These are phyloP conservation scores for Wickerhamomyces silvicola DNA, from an alignment of 805 yeast genomes.

Conservation along the genomic window DNA sequence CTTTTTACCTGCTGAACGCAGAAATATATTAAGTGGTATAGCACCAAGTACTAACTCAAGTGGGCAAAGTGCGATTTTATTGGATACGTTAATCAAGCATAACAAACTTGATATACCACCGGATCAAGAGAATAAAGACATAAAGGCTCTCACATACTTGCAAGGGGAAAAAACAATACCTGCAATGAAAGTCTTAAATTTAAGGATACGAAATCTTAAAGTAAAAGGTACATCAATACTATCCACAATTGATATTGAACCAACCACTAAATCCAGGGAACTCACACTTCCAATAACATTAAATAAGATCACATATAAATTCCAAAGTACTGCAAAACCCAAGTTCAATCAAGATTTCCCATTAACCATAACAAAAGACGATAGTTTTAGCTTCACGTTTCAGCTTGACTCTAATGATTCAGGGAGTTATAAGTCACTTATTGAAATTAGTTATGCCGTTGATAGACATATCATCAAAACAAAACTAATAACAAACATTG, in stretches of 20 bases:
- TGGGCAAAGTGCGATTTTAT: slow-evolving; percentile 4
- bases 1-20: slow-evolving; percentile 14
- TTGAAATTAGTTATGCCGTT: slow-evolving; percentile 25
- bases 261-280: slow-evolving; percentile 33
- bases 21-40: slow-evolving; percentile 17
- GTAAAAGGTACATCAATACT: slow-evolving; percentile 41
- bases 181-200: slow-evolving; percentile 33
- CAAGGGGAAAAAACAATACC: slow-evolving; percentile 14
- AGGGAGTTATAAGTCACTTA: slow-evolving; percentile 7
- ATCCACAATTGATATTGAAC: slow-evolving; percentile 43
- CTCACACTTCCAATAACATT: slow-evolving; percentile 11
- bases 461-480: slow-evolving; percentile 14
- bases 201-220: slow-evolving; percentile 40
- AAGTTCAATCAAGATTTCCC: slow-evolving; percentile 20
- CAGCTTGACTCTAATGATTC: slow-evolving; percentile 13
- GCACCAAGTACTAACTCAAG: slow-evolving; percentile 3
- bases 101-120: slow-evolving; percentile 6
- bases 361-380: slow-evolving; percentile 18
- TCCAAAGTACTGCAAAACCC: slow-evolving; percentile 19
- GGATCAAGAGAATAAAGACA: not conserved
- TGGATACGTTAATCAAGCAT: slow-evolving; percentile 14
- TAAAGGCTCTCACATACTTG: too few relatives aligned
- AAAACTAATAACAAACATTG: slow-evolving; percentile 14
- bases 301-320: slow-evolving; percentile 9
- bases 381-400: slow-evolving; percentile 22